Evolutionary conservation across 108 stramenopile genomes (phyloP).

Genomic region (Phaeodactylum tricornutum): DNA sequence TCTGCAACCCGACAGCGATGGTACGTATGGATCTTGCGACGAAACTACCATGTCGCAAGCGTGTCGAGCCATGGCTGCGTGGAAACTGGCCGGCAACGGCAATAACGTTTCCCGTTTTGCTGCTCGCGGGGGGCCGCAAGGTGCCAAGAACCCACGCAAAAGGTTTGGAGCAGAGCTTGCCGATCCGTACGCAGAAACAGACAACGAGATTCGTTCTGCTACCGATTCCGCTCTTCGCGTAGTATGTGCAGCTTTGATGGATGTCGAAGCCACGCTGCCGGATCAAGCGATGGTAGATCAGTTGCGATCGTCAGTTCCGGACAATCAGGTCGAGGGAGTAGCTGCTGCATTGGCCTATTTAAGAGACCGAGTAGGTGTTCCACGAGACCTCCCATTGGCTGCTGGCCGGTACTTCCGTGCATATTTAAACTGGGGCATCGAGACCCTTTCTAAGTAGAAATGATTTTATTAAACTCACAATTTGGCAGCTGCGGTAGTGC

Average conservation of each 20-base stretch:
- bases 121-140: slow-evolving; percentile 60
- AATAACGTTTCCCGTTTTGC: slow-evolving; percentile 52
- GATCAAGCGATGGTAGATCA: neutral
- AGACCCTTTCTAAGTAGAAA: slow-evolving; percentile 14
- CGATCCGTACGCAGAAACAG: slow-evolving; percentile 68
- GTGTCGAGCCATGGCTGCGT: slow-evolving; percentile 66
- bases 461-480: too few species aligned
- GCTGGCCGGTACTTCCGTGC: slow-evolving; percentile 68
- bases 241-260: slow-evolving; percentile 38
- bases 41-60: slow-evolving; percentile 39
- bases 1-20: slow-evolving; percentile 40
- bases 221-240: slow-evolving; percentile 56
- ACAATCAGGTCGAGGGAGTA: slow-evolving; percentile 39
- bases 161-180: slow-evolving; percentile 73
- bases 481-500: too few species aligned
- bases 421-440: slow-evolving; percentile 72
- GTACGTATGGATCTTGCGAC: slow-evolving; percentile 49
- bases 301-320: slow-evolving; percentile 22
- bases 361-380: slow-evolving; percentile 72
- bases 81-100: slow-evolving; percentile 67
- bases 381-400: slow-evolving; percentile 69
- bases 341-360: slow-evolving; percentile 51
- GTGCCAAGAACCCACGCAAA: slow-evolving; percentile 66
- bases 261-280: slow-evolving; percentile 17
- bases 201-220: slow-evolving; percentile 25